A percentile compares a stretch with the other conserved stretches of the same genome.
Conservation (phyloP, 2,329 filamentous ascomycete species). For the Anthostomella pinea region DNA sequence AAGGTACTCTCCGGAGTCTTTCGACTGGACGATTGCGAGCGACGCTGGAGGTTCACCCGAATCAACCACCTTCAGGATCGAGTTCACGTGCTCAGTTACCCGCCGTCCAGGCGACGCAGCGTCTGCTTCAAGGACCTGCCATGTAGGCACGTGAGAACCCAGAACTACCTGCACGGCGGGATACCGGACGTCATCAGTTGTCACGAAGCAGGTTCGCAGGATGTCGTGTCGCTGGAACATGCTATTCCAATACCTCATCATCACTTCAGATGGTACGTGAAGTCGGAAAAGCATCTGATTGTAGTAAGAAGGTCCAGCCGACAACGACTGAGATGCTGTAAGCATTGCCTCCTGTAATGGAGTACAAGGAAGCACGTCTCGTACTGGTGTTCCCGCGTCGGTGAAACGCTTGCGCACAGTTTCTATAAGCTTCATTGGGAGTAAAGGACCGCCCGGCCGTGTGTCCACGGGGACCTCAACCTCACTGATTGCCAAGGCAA, state of each 20-base stretch:
- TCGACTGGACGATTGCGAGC: conserved; percentile 38
- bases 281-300: conserved; percentile 70
- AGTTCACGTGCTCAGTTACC: conserved; percentile 35
- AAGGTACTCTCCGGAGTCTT: conserved; percentile 34
- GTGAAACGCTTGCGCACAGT: conserved; percentile 33
- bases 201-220: conserved; percentile 71
- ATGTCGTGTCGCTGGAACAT: conserved; percentile 70
- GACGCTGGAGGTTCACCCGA: conserved; percentile 44
- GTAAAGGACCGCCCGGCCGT: conserved; percentile 7
- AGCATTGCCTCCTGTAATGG: conserved; percentile 89
- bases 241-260: conserved; percentile 60
- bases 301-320: conserved; percentile 56
- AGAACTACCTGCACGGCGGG: conserved; percentile 74
- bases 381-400: conserved; percentile 36
- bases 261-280: conserved; percentile 41
- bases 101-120: conserved; percentile 16
- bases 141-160: conserved; percentile 39
- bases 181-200: conserved; percentile 56
- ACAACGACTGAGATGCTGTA: conserved; percentile 43
- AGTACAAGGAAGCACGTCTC: conserved; percentile 73
- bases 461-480: background rate
- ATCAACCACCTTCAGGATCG: conserved; percentile 41
- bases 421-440: conserved; percentile 26
- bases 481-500: conserved; percentile 43
- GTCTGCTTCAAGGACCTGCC: conserved; percentile 34